phyloP scores from a whole-genome alignment of 768 basidiomycete species.

The Crassisporium funariophilum region DNA sequence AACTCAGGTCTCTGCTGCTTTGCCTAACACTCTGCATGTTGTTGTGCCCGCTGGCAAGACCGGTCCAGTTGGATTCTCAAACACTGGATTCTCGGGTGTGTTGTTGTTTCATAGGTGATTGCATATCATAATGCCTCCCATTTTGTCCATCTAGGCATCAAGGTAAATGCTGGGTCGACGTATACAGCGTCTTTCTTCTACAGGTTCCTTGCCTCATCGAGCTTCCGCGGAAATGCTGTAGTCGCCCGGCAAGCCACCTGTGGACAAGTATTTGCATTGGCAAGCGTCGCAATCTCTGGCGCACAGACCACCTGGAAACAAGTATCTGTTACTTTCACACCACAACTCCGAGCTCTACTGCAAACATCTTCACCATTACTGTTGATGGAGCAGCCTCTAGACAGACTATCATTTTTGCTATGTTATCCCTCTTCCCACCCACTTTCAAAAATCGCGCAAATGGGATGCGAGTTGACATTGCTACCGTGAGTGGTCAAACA shows the following conservation, averaged over 20 bases:
- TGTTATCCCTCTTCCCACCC: slow-evolving; percentile 69
- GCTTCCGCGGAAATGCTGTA: slow-evolving; percentile 40
- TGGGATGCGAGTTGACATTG: slow-evolving; percentile 64
- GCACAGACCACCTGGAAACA: slow-evolving; percentile 54
- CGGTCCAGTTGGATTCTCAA: slow-evolving; percentile 54
- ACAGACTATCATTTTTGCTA: slow-evolving; percentile 54
- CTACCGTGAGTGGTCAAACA: slow-evolving; percentile 40
- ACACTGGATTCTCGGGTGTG: slow-evolving; percentile 61
- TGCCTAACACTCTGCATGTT: slow-evolving; percentile 64
- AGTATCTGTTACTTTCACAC: slow-evolving; percentile 43
- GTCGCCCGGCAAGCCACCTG: slow-evolving; percentile 48
- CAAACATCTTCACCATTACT: slow-evolving; percentile 57
- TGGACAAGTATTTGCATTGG: slow-evolving; percentile 47
- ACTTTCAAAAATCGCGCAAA: slow-evolving; percentile 63
- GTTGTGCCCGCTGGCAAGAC: slow-evolving; percentile 40
- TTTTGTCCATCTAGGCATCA: slow-evolving; percentile 45
- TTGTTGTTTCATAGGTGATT: slow-evolving; percentile 3
- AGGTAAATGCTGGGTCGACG: slow-evolving; percentile 48
- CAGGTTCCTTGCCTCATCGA: slow-evolving; percentile 48
- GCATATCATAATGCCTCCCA: not conserved
- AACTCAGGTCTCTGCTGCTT: slow-evolving; percentile 53
- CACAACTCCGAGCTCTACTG: slow-evolving; percentile 43
- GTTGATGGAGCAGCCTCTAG: slow-evolving; percentile 46
- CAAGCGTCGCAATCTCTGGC: slow-evolving; percentile 38
- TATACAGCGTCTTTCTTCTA: slow-evolving; percentile 66